phyloP scores from a whole-genome alignment of 2,329 filamentous ascomycete species.

The Colletotrichum camelliae region DNA sequence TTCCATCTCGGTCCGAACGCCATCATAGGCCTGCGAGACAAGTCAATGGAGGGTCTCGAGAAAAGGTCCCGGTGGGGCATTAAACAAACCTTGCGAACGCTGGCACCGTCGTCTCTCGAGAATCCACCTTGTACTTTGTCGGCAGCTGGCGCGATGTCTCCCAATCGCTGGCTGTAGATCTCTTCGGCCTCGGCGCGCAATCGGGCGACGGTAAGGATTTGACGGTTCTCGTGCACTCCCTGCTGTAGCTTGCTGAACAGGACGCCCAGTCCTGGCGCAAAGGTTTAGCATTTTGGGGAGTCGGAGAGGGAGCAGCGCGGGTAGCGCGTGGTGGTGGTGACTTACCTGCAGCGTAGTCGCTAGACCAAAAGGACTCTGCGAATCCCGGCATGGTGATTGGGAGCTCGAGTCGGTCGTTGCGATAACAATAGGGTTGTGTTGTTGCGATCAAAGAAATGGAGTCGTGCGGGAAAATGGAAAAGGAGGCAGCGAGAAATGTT shows the following conservation, averaged over 20 bases:
- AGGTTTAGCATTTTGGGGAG: background rate
- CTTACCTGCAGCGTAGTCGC: constrained; percentile 92
- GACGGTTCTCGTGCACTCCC: constrained; percentile 92
- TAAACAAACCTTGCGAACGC: constrained; percentile 73
- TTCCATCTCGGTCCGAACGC: constrained; percentile 90
- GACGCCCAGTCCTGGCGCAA: constrained; percentile 75
- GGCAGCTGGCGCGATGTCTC: constrained; percentile 80
- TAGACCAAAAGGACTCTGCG: constrained; percentile 96
- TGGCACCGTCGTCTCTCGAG: constrained; percentile 90
- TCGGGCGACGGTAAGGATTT: constrained; percentile 88
- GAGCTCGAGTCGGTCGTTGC: background rate
- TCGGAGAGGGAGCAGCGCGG: background rate
- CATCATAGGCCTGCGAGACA: constrained; percentile 80
- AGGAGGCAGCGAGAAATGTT: constrained; percentile 11
- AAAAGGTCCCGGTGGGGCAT: background rate
- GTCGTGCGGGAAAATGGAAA: background rate
- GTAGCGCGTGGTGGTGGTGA: constrained; percentile 11
- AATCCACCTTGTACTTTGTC: constrained; percentile 88
- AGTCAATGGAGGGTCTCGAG: constrained; percentile 23
- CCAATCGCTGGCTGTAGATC: constrained; percentile 79
- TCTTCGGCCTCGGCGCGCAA: constrained; percentile 97
- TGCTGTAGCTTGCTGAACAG: constrained; percentile 97
- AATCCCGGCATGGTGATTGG: constrained; percentile 78
- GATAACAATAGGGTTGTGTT: background rate
- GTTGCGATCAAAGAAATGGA: background rate